Percentiles rank a stretch among this genome's conserved stretches.
Evolutionary conservation across 2,329 filamentous ascomycete species (phyloP).

Genomic region (Pleoardoris graminearum): DNA sequence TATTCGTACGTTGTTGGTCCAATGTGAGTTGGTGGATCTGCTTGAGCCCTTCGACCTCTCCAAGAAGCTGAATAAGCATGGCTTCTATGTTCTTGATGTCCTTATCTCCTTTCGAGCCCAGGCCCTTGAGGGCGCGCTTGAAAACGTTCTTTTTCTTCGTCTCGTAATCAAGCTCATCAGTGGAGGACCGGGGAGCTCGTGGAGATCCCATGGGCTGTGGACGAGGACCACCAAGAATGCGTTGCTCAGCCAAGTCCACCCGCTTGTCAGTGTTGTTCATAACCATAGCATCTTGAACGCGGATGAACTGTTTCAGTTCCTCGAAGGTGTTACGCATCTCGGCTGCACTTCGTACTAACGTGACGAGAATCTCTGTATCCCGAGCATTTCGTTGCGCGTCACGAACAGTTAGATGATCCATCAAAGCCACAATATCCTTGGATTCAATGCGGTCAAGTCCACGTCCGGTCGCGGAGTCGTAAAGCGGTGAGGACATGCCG

Average conservation of each 20-base stretch:
- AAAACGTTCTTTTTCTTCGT: slow-evolving; percentile 93
- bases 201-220: slow-evolving; percentile 72
- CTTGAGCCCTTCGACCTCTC: slow-evolving; percentile 76
- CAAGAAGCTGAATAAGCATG: slow-evolving; percentile 81
- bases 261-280: slow-evolving; percentile 86
- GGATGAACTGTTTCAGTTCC: slow-evolving; percentile 90
- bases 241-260: slow-evolving; percentile 82
- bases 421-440: slow-evolving; percentile 93
- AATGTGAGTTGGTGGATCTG: slow-evolving; percentile 42
- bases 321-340: slow-evolving; percentile 98
- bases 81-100: slow-evolving; percentile 77
- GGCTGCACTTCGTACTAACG: slow-evolving; percentile 87
- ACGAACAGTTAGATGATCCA: slow-evolving; percentile 97
- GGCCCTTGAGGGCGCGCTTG: slow-evolving; percentile 85
- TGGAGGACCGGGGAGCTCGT: slow-evolving; percentile 58
- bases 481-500: slow-evolving; percentile 85
- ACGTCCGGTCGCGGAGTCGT: slow-evolving; percentile 83
- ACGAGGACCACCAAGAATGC: slow-evolving; percentile 80
- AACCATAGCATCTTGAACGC: slow-evolving; percentile 85
- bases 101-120: slow-evolving; percentile 84
- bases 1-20: slow-evolving; percentile 48
- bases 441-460: slow-evolving; percentile 92
- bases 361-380: slow-evolving; percentile 94
- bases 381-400: slow-evolving; percentile 95
- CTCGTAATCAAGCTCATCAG: slow-evolving; percentile 60